These are phyloP conservation scores for Globisporangium spiculum DNA, from an alignment of 352 stramenopile genomes.

Conservation along the genomic window DNA sequence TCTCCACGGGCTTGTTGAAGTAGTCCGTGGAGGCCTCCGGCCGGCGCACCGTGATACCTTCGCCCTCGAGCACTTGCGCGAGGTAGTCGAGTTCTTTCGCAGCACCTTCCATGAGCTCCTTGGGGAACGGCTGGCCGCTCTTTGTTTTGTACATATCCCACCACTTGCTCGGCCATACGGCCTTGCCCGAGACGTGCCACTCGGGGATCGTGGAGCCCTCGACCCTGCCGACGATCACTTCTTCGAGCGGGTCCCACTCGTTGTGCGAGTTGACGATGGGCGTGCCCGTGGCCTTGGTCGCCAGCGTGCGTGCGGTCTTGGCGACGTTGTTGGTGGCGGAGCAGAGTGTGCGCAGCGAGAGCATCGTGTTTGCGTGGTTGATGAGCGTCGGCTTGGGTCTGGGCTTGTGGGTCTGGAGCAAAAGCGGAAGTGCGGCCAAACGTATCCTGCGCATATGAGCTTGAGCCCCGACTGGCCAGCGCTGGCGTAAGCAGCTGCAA, in stretches of 20 bases:
- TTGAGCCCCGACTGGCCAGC: background rate
- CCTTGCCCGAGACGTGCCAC: slow-evolving; percentile 88
- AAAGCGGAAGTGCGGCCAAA: slow-evolving; percentile 12
- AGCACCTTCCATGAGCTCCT: slow-evolving; percentile 70
- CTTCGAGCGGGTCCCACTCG: slow-evolving; percentile 89
- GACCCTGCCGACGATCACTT: slow-evolving; percentile 88
- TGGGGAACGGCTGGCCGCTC: slow-evolving; percentile 72
- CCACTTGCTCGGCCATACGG: slow-evolving; percentile 85
- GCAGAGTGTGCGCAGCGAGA: slow-evolving; percentile 9
- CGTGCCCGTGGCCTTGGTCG: slow-evolving; percentile 26
- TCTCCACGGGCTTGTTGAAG: slow-evolving; percentile 77
- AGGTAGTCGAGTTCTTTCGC: slow-evolving; percentile 87
- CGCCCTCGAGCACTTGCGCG: slow-evolving; percentile 74
- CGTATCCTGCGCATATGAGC: background rate
- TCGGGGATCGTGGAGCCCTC: slow-evolving; percentile 90
- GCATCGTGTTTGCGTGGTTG: slow-evolving; percentile 8
- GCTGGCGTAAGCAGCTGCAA: background rate
- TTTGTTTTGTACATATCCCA: slow-evolving; percentile 91
- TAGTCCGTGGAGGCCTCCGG: slow-evolving; percentile 62
- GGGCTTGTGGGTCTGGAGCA: background rate
- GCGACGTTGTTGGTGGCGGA: background rate
- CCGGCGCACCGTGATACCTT: slow-evolving; percentile 81
- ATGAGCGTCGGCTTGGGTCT: background rate
- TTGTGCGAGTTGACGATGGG: slow-evolving; percentile 90
- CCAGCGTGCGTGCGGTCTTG: slow-evolving; percentile 14